These are phyloP conservation scores for Zizania palustris DNA, from an alignment of 202 grass and related monocot genomes.

Conservation along the genomic window DNA sequence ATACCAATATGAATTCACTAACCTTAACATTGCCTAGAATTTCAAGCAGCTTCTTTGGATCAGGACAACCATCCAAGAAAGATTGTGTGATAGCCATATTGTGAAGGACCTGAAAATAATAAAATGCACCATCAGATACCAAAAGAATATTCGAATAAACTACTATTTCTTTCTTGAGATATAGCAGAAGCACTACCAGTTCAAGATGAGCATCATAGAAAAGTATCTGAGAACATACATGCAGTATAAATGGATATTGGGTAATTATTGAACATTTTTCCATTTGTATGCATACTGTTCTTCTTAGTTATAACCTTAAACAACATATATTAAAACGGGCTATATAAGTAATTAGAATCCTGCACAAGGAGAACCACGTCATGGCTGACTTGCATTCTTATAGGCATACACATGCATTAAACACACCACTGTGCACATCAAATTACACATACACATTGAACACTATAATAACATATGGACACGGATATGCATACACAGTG, in stretches of 20 bases:
- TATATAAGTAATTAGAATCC: slow-evolving; percentile 1
- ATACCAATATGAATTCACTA: slow-evolving; percentile 27
- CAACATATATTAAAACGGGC: slow-evolving; percentile 5
- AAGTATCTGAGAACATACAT: neutral
- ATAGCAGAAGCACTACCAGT: slow-evolving; percentile 22
- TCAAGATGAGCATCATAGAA: neutral
- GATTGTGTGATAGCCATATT: slow-evolving; percentile 88
- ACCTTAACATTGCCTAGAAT: slow-evolving; percentile 84
- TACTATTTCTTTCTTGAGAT: slow-evolving; percentile 27
- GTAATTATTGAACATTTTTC: neutral
- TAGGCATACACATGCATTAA: neutral
- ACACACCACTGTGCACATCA: neutral
- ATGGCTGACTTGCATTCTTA: neutral
- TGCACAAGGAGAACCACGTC: neutral
- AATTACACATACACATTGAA: neutral
- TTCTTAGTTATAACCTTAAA: neutral
- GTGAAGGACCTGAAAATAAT: slow-evolving; percentile 73
- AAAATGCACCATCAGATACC: slow-evolving; percentile 34
- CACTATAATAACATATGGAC: neutral
- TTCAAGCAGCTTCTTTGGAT: slow-evolving; percentile 71
- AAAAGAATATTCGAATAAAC: slow-evolving; percentile 12
- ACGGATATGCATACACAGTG: neutral
- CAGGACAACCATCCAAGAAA: slow-evolving; percentile 67
- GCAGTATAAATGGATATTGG: neutral
- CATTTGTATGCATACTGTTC: neutral